Evolutionary conservation across 148 eudicot genomes (phyloP), one percentile per base, ranked within the genome.

Genomic region (Diospyros lotus): DNA sequence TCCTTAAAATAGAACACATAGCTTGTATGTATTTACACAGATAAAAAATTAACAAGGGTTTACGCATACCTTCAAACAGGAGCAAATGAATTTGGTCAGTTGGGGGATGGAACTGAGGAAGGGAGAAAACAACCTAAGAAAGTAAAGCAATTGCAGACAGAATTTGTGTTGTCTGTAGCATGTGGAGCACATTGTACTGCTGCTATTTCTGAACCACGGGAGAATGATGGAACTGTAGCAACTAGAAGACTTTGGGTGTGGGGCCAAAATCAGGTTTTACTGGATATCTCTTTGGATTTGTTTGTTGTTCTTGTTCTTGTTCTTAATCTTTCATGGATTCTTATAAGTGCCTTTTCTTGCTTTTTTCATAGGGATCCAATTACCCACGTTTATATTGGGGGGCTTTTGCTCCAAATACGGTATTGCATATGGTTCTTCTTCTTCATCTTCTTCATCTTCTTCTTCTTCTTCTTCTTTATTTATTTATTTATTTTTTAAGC

Each of bases 171-270:
- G 72, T 88, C 91, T 41, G 99, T 91, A 55, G 84, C 99, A 2
- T 96, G 99, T 83, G 99, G 99, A 68, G 98, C 98, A 60, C 92
- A 89, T 86, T 96, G 99, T 79, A 96, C 99, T 74, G 99, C 95
- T 73, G 98, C 99, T 80, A 91, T 96, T 82, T 91, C 97, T 74
- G 92, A 88, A 73, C 95, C 99, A 73, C 97, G 97, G 66, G 90
- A 86, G 76, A 89, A 87, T 75, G 94, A 93, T 87, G 98, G 95
- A 76, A 86, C 88, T 70, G 53, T 81, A 42, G 79, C 93, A 60
- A 72, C 82, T 48, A 82, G 98, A 73, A 87, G 98, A 79, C 93
- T 96, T 68, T 96, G 99, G 99, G 93, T 96, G 75, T 96, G 99
- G 99, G 99, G 99, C 73, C 97, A 96, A 79, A 96, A 96, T 83